Evolutionary conservation across 495 filamentous ascomycete genomes (phyloP).

Genomic region (Penicillium ucsense): DNA sequence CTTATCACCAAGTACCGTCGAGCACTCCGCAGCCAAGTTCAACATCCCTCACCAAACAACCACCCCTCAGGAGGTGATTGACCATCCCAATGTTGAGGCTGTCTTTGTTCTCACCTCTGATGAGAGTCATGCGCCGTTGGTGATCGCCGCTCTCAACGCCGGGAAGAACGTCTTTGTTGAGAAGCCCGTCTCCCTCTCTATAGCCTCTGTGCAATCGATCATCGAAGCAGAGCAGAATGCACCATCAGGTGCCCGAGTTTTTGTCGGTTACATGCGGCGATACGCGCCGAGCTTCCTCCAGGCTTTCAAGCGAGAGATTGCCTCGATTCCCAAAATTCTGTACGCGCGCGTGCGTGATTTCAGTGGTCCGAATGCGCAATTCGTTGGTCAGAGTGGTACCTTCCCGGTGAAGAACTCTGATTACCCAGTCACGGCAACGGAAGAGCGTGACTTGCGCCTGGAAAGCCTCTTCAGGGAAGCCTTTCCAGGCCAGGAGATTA

Average conservation of each 20-base stretch:
- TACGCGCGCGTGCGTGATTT: conserved; percentile 41
- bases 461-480: conserved; percentile 18
- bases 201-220: conserved; percentile 20
- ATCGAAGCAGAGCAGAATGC: conserved; percentile 27
- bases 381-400: conserved; percentile 41
- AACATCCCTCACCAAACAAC: conserved; percentile 13
- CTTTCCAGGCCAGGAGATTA: conserved; percentile 10
- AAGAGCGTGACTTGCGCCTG: conserved; percentile 12
- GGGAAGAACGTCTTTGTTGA: conserved; percentile 39
- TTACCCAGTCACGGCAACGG: conserved; percentile 10
- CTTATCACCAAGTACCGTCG: conserved; percentile 20
- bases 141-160: conserved; percentile 24
- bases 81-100: conserved; percentile 29
- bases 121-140: conserved; percentile 30
- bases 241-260: conserved; percentile 22
- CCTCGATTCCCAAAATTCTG: conserved; percentile 23
- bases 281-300: conserved; percentile 36
- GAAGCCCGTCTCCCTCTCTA: conserved; percentile 37
- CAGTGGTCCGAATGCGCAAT: conserved; percentile 34
- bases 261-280: conserved; percentile 45
- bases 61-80: conserved; percentile 17
- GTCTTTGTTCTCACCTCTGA: conserved; percentile 34
- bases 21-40: conserved; percentile 20
- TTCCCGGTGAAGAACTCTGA: conserved; percentile 28
- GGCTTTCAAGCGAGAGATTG: conserved; percentile 31